Evolutionary conservation across 2,329 filamentous ascomycete species (phyloP), one percentile per base, ranked within the genome.

Genomic region (Penicillium olsonii): DNA sequence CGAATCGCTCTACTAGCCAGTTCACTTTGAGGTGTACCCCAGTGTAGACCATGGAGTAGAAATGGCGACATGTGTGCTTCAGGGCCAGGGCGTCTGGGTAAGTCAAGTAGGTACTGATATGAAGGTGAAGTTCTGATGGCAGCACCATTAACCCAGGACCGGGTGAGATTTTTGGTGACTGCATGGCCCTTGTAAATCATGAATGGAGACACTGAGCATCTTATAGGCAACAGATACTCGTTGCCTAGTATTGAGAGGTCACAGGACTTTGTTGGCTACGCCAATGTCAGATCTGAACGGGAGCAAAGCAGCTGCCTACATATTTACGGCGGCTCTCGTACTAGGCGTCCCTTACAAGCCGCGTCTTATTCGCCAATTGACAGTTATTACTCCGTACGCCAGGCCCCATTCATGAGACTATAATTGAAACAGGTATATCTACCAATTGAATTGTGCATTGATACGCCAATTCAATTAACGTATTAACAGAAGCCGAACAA

Each of bases 81-180:
- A 89, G 72, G 0, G 85, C 85, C 1, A 89, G 76, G 0, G 87
- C 86, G 54, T 90, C 86, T 0, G 87, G 87, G 53, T 89, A 89
- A 26, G 79, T 79, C 50, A 89, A 81, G 45, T 81, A 73, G 10
- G 75, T 65, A 26, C 81, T 74, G 47, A 89, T 84, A 42, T 82
- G 75, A 1, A 86, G 65, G 57, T 88, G 86, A n/a, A 89, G 75
- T 60, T 90, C 87, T 0, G 82, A 75, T 2, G 87, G 87, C 2
- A 89, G 72, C 14, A 70, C 67, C 64, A 77, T 73, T 27, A 85
- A 62, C n/a, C 61, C 63, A 11, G 51, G 37, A 6, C 19, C 35
- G 41, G 0, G 4, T 17, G 39, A 18, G n/a, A 15, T 22, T 15
- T 22, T n/a, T 47, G 26, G 12, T n/a, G n/a, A n/a, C 29, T 39